Base-by-base conservation (phyloP, 169 alveolate species). In the Toxoplasma gondii region DNA sequence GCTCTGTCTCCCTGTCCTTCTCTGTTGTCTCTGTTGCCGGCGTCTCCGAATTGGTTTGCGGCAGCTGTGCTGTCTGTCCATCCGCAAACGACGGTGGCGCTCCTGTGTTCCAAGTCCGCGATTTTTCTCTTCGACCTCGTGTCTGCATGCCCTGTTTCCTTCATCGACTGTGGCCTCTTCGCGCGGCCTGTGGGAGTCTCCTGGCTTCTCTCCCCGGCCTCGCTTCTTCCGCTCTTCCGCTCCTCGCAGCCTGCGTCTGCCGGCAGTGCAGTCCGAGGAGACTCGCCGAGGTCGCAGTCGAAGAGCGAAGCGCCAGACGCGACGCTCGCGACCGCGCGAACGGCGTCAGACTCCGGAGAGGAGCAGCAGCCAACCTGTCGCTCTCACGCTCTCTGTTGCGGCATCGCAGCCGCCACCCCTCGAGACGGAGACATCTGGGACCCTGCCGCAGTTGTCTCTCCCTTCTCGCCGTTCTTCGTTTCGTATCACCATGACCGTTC, bases 41-140 rank as follows among this genome's bases (percentile, higher is more conserved):
- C 88, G 54, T 81, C 88, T 7, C 88, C 88, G 34, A 81, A 81
- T 53, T 81, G 88, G 88, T 81, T 39, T n/a, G 27, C 58, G 22
- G 27, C 64, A 4, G 44, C 64, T 10, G 53, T 81, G 53, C 88
- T 81, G 58, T 81, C 88, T 39, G 44, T 81, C 16, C 88, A 81
- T 53, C 88, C 88, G 41, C 12, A 5, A 7, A 81, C 88, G 34
- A 5, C 64, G 19, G 64, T 81, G 53, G 88, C 88, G 88, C 88
- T 81, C 29, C 34, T n/a, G n/a, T 81, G 88, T 31, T 81, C 88
- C 41, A 81, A 81, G 53, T 12, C 88, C 9, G 45, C 88, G 29
- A 81, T 81, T 31, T 22, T 81, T 12, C 88, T 81, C 58, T 39
- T 81, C 29, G 88, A 81, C 38, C 58, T 81, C 27, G 12, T 53